Conservation (phyloP, 306 rosid species). For the Trifolium pratense region DNA sequence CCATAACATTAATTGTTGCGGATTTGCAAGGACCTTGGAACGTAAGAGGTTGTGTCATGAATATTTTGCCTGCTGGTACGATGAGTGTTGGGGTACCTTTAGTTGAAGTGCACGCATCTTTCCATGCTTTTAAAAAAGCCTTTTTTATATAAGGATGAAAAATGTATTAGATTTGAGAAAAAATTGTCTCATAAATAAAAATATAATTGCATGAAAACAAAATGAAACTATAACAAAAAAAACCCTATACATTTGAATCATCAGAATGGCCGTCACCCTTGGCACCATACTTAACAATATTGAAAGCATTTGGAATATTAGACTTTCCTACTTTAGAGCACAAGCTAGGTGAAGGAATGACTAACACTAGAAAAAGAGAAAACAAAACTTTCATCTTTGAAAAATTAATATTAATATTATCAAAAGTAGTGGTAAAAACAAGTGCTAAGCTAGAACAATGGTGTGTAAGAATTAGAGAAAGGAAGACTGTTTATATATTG, state of each 20-base stretch:
- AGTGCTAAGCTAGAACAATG: neutral
- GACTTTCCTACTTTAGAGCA: neutral
- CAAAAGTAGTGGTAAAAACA: neutral
- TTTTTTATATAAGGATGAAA: conserved; percentile 3
- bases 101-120: conserved; percentile 42
- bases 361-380: neutral
- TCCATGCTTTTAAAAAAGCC: conserved; percentile 66
- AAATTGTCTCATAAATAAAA: neutral
- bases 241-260: conserved; percentile 4
- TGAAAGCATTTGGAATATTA: neutral
- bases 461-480: neutral
- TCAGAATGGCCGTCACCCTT: neutral
- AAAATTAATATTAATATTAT: neutral
- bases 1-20: conserved; percentile 1
- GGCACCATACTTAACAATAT: conserved; percentile 7
- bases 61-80: conserved; percentile 49
- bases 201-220: neutral
- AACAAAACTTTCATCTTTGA: conserved; percentile 32
- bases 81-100: conserved; percentile 36
- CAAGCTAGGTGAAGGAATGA: neutral
- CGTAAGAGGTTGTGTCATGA: conserved; percentile 48
- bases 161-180: neutral
- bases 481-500: neutral
- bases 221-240: neutral
- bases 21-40: conserved; percentile 64